Percentiles rank a stretch among this genome's conserved stretches.
phyloP scores from a whole-genome alignment of 202 grass and related monocot species.

The Brachypodium distachyon region DNA sequence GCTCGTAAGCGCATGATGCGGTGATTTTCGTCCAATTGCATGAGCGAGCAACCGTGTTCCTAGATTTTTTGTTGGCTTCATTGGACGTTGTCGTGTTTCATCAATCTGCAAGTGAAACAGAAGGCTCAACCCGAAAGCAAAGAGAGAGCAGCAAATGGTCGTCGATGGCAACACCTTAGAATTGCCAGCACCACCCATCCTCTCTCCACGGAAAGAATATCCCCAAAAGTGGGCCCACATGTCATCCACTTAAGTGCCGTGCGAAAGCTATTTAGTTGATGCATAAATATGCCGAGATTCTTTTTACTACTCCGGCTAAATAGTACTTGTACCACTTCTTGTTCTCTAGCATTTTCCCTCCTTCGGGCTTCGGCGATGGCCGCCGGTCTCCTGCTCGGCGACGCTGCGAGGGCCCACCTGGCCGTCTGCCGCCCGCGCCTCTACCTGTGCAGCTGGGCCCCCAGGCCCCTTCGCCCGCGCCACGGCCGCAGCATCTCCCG shows the following conservation, averaged over 20 bases:
- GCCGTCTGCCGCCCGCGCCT: background rate
- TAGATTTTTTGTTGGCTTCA: too few species aligned
- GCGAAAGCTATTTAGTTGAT: background rate
- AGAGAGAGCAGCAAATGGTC: background rate
- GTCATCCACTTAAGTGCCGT: background rate
- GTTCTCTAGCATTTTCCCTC: too few species aligned
- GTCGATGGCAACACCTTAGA: background rate
- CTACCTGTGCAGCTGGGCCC: conserved; percentile 12
- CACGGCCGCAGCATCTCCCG: background rate
- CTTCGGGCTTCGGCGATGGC: conserved; percentile 37
- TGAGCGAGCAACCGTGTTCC: too few species aligned
- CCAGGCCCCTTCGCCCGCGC: background rate
- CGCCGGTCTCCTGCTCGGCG: conserved; percentile 64
- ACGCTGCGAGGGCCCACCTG: conserved; percentile 32
- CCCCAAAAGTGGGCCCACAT: background rate
- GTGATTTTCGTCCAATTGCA: too few species aligned
- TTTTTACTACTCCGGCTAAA: too few species aligned
- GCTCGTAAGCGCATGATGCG: too few species aligned
- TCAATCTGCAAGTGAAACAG: too few species aligned
- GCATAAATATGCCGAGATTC: background rate
- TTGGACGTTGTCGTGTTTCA: too few species aligned
- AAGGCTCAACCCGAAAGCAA: background rate
- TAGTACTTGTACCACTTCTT: too few species aligned
- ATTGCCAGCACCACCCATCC: background rate
- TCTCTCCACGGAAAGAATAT: background rate